Base-by-base conservation (phyloP, 768 basidiomycete genomes). In the Naganishia vaughanmartiniae region DNA sequence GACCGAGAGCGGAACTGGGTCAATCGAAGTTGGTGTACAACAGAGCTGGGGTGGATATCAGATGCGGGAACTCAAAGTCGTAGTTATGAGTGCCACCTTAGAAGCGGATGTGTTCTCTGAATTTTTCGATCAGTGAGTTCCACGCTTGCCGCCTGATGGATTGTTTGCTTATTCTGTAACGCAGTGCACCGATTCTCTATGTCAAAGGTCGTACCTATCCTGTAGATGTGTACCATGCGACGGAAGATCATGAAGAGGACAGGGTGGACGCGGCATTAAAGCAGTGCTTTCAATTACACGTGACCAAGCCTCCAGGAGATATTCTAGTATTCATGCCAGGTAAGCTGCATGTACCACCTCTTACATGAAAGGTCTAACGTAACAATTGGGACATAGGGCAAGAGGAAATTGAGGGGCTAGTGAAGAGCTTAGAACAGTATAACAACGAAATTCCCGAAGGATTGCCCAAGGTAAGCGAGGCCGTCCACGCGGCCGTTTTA, bases 1-100 rank as follows among this genome's bases (percentile, higher is more conserved):
- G 34, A 88, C 87, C 60, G 81, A 76, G 42, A 66, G n/a, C 21
- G 54, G 19, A 21, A 51, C 28, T 15, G 66, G 63, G 26, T 51
- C 56, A 9, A 71, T 73, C 81, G 82, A 83, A 83, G 36, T 56
- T 24, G 48, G 48, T 63, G 19, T 88, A 73, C 83, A 82, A n/a
- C 86, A 83, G 67, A 81, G 77, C 10, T 57, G 54, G 65, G 65
- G 63, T 11, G 71, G 71, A 42, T 72, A 55, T 42, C 34, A 78
- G 51, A 76, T 84, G 2, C 88, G 87, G 71, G 89, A 90, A 19
- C 85, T 99, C 71, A 98, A 94, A 80, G 86, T 99, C 46, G 86
- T 99, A 26, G 86, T 99, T 74, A 99, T 99, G 96, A 93, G 92
- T 80, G 96, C 96, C 3, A 98, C 96, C 9, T 85, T 99, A 42